These are phyloP conservation scores for Aspergillus terreus DNA, from an alignment of 2,329 filamentous ascomycete genomes.

Conservation along the genomic window DNA sequence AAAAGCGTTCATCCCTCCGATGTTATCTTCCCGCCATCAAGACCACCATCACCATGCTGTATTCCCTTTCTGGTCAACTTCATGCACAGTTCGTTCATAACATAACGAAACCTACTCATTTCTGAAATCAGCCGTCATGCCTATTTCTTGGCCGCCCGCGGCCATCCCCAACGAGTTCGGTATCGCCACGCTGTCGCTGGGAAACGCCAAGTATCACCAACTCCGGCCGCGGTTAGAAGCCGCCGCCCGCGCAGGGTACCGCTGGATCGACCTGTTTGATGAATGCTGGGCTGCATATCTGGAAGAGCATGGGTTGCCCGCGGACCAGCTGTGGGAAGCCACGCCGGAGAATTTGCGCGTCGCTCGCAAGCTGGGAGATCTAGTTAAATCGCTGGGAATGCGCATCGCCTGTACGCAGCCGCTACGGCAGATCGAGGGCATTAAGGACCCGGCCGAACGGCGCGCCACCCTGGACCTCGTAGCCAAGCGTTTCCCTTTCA, in stretches of 20 bases:
- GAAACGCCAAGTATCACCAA: slow-evolving; percentile 25
- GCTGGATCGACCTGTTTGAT: slow-evolving; percentile 33
- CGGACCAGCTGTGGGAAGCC: slow-evolving; percentile 26
- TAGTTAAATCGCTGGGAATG: slow-evolving; percentile 30
- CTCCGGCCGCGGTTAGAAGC: slow-evolving; percentile 25
- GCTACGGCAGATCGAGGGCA: slow-evolving; percentile 28
- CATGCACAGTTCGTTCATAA: too few species aligned
- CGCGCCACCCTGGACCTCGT: slow-evolving; percentile 22
- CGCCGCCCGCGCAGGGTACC: slow-evolving; percentile 28
- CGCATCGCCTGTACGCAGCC: slow-evolving; percentile 31
- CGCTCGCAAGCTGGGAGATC: slow-evolving; percentile 23
- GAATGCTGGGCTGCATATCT: slow-evolving; percentile 34
- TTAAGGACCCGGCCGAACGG: slow-evolving; percentile 26
- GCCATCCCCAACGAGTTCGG: slow-evolving; percentile 20
- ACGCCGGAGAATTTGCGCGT: slow-evolving; percentile 24
- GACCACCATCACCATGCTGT: neutral
- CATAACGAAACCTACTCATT: too few species aligned
- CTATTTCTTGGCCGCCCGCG: slow-evolving; percentile 14
- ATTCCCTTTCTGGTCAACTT: too few species aligned
- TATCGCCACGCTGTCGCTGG: slow-evolving; percentile 32
- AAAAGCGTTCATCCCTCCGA: too few species aligned
- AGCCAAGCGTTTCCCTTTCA: slow-evolving; percentile 32
- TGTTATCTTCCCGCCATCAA: too few species aligned
- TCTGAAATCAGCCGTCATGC: slow-evolving; percentile 5
- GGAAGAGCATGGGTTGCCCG: slow-evolving; percentile 22